Evolutionary conservation across 139 green algal species (phyloP), one percentile per base, ranked within the genome.

Genomic region (Trebouxia sp.): DNA sequence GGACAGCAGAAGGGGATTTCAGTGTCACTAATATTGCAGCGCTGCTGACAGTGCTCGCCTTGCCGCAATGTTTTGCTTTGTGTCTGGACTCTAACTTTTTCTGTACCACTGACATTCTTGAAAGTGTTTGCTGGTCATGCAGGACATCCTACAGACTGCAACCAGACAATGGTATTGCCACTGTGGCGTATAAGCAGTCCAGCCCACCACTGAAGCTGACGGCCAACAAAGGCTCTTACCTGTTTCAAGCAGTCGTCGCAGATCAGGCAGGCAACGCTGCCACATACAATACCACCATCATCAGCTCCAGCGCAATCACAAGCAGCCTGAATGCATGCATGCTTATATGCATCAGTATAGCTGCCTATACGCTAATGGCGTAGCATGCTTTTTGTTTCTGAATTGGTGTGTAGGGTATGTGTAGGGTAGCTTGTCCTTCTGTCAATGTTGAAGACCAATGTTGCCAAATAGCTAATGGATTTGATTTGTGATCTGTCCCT

Each of bases 211-310:
- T 45, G 8, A 41, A 4, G 15, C 37, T 42, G n/a, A 45, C 62
- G 43, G n/a, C 9, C 9, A 22, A 15, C 35, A 42, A 72, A n/a
- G 62, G 62, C 14, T 45, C 62, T 45, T 72, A 72, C 15, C 11
- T 42, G 1, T 45, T 72, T 45, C 32, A 45, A 6, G 43, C 62
- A 28, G 35, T 72, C 28, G 62, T 72, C 32, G 32, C 62, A 42
- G 62, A 72, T 72, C 32, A 72, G 37, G 62, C 62, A 45, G 62
- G 62, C 62, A 72, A 72, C 28, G 17, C 62, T n/a, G 62, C 35
- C 1, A 15, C 8, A 30, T 45, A 72, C 62, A 72, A 72, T 72
- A 35, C 35, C 32, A 72, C 62, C 3, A 45, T 72, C 5, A 32
- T 72, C 62, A 72, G 62, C 35, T 72, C 62, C 20, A 45, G 62